phyloP scores from a whole-genome alignment of 331 rosid genomes.

The Arachis monticola region DNA sequence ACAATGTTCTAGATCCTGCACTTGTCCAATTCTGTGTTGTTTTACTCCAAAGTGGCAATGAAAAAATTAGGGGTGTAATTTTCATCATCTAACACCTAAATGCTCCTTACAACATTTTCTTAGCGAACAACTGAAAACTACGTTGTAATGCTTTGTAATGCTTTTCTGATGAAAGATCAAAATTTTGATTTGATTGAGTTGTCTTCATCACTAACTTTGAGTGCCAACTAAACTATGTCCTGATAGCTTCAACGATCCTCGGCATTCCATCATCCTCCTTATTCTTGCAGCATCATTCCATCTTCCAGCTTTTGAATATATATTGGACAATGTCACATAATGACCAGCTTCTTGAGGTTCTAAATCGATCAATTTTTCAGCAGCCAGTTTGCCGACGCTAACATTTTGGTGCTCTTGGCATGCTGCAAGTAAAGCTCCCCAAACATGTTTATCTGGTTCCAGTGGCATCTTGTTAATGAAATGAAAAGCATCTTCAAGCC shows the following conservation, averaged over 20 bases:
- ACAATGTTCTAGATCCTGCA: conserved; percentile 6
- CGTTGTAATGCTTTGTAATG: background rate
- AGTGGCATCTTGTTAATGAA: conserved; percentile 48
- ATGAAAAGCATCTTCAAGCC: conserved; percentile 53
- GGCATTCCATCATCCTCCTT: conserved; percentile 50
- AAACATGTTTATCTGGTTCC: conserved; percentile 50
- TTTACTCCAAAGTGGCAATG: background rate
- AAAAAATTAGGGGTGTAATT: no score
- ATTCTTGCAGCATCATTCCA: conserved; percentile 53
- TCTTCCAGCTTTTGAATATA: conserved; percentile 53
- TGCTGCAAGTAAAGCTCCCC: conserved; percentile 64
- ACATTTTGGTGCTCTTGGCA: conserved; percentile 55
- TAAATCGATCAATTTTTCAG: conserved; percentile 48
- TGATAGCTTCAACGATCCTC: conserved; percentile 52
- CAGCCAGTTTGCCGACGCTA: conserved; percentile 50
- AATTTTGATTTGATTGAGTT: background rate
- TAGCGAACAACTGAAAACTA: no score
- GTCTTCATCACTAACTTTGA: conserved; percentile 18
- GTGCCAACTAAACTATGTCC: conserved; percentile 52
- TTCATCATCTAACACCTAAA: no score
- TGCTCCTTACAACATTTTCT: no score
- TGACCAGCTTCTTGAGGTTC: conserved; percentile 55
- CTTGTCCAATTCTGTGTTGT: background rate
- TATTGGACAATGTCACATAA: conserved; percentile 58
- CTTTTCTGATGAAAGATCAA: background rate